Percentiles rank a stretch among this genome's conserved stretches.
Evolutionary conservation across 1,284 basidiomycete genomes (phyloP).

Genomic region (Fistulinella cinereoalba): DNA sequence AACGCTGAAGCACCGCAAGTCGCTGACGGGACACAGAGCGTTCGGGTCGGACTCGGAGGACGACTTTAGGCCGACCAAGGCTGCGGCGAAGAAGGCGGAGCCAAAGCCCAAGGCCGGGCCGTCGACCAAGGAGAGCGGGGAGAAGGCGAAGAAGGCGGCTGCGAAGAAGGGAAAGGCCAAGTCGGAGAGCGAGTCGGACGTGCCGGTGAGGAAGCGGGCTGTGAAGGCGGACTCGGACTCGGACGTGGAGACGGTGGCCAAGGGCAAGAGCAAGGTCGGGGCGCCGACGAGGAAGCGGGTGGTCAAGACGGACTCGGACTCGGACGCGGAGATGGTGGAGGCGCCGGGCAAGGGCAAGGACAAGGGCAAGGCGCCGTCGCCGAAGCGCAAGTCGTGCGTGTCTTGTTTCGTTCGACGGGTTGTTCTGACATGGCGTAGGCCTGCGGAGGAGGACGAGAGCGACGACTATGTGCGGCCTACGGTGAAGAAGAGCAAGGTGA

Average conservation of each 20-base stretch:
- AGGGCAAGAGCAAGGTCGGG: no score
- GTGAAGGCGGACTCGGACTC: constrained; percentile 36
- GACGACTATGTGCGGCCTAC: constrained; percentile 46
- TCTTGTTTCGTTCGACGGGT: not conserved
- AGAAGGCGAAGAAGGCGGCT: constrained; percentile 35
- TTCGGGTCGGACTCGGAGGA: constrained; percentile 57
- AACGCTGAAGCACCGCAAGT: constrained; percentile 70
- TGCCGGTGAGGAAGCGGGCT: constrained; percentile 17
- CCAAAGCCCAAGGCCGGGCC: constrained; percentile 31
- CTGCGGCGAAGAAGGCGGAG: constrained; percentile 44
- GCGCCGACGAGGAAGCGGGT: constrained; percentile 17
- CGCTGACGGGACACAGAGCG: constrained; percentile 51
- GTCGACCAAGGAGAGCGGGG: constrained; percentile 35
- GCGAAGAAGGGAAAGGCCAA: constrained; percentile 32
- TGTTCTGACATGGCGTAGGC: constrained; percentile 26
- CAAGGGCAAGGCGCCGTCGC: constrained; percentile 38
- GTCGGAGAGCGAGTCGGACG: constrained; percentile 35
- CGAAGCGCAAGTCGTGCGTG: constrained; percentile 58
- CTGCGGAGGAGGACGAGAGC: constrained; percentile 41
- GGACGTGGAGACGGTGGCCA: no score
- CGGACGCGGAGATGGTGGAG: constrained; percentile 38
- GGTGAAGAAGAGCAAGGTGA: constrained; percentile 53
- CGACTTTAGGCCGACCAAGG: constrained; percentile 74
- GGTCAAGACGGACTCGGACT: constrained; percentile 20
- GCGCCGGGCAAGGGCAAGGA: constrained; percentile 30